Base-by-base conservation (phyloP, 2,329 filamentous ascomycete species). In the Corniculantispora saksenae region DNA sequence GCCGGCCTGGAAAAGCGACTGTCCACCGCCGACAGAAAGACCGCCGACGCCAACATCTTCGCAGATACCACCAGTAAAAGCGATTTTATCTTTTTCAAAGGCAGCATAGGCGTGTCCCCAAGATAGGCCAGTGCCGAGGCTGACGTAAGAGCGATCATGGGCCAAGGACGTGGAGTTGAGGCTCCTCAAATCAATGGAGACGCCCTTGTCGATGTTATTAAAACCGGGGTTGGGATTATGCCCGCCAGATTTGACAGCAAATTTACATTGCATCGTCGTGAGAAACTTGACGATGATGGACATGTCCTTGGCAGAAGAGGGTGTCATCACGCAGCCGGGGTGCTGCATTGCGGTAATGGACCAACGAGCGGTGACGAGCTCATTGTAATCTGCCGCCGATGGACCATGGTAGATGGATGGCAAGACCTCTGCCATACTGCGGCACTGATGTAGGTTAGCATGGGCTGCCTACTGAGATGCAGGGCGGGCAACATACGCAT, bases 241-340 rank as follows among this genome's bases (percentile, higher is more conserved):
- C 2, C 83, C 83, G 21, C 83, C 82, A 63, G 77, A 75, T 43
- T 81, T 81, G 60, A 82, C 76, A 2, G 82, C 79, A 71, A 86
- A 86, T 1, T 66, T 69, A 64, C 66, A 70, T 58, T 66, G 45
- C 13, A 58, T 38, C 3, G 25, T 21, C 13, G 65, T 27, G 27
- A 70, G 56, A 17, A 64, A 19, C 23, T 62, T 59, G 48, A 70
- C 60, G 27, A 66, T 64, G 15, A 55, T 3, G 32, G 58, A 62
- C 45, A 66, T 57, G 25, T 66, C 58, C 1, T 23, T 12, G 29
- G 64, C 45, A 10, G 59, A 66, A 9, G 7, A 9, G 2, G 64
- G 64, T 19, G 59, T 62, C 21, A 61, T 54, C n/a, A 66, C 53
- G 21, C 64, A 66, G 17, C 64, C 64, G 7, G 64, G 64, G 15